Percentiles rank a stretch among this genome's conserved stretches.
phyloP scores from a whole-genome alignment of 139 green algal genomes.

The Gonium pectorale region DNA sequence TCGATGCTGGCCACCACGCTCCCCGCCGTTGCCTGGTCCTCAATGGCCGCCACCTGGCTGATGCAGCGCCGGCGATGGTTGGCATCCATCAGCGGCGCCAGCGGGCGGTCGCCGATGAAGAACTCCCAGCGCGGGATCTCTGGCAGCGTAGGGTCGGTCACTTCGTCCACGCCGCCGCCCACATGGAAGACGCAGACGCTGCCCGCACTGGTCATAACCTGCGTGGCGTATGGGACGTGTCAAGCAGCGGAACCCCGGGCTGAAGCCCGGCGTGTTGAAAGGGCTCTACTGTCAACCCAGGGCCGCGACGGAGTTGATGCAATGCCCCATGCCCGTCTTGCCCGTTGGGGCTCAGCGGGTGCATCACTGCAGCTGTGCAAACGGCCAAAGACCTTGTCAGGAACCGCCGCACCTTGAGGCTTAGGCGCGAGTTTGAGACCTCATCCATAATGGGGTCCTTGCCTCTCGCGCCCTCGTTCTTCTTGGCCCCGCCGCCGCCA shows the following conservation, averaged over 20 bases:
- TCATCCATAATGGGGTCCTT: slow-evolving; percentile 58
- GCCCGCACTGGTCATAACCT: slow-evolving; percentile 77
- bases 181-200: slow-evolving; percentile 77
- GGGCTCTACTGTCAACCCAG: too few relatives aligned
- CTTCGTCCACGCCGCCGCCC: slow-evolving; percentile 67
- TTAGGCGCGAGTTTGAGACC: slow-evolving; percentile 53
- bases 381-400: too few relatives aligned
- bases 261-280: too few relatives aligned
- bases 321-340: too few relatives aligned
- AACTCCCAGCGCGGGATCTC: slow-evolving; percentile 81
- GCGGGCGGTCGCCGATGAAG: slow-evolving; percentile 77
- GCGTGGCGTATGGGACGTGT: too few relatives aligned
- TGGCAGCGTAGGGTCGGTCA: slow-evolving; percentile 35
- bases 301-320: too few relatives aligned
- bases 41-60: slow-evolving; percentile 63
- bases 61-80: slow-evolving; percentile 55
- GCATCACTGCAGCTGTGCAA: too few relatives aligned
- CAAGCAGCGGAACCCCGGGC: too few relatives aligned
- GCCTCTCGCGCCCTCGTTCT: slow-evolving; percentile 10
- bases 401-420: slow-evolving; percentile 44
- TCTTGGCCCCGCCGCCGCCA: background rate
- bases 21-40: slow-evolving; percentile 59
- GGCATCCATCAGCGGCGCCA: slow-evolving; percentile 53
- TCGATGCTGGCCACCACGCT: slow-evolving; percentile 69
- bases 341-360: too few relatives aligned